A percentile compares a stretch with the other conserved stretches of the same genome.
Conservation (phyloP, 148 eudicot species). For the Rheum nobile region DNA sequence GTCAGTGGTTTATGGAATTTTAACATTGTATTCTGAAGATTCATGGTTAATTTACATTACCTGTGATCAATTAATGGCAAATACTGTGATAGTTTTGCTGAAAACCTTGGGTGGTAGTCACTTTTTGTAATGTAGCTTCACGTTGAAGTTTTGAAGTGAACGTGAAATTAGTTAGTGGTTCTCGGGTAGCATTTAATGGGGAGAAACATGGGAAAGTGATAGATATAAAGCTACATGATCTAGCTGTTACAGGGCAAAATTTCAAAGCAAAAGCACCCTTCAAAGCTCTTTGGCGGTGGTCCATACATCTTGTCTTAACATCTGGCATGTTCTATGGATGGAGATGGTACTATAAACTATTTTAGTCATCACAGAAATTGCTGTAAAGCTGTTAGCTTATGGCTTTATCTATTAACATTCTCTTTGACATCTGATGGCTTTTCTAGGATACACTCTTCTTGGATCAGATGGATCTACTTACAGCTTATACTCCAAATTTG, state of each 20-base stretch:
- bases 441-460: neutral
- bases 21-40: neutral
- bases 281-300: neutral
- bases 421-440: neutral
- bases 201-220: constrained; percentile 2
- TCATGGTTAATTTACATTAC: neutral
- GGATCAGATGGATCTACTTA: neutral
- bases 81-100: neutral
- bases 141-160: constrained; percentile 2
- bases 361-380: neutral
- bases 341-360: neutral
- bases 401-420: neutral
- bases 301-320: neutral
- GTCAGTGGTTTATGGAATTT: no score
- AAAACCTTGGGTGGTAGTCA: neutral
- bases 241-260: neutral
- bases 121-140: neutral
- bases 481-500: neutral
- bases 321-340: neutral
- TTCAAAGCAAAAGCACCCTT: neutral
- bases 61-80: neutral
- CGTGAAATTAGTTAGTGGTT: constrained; percentile 5
- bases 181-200: constrained; percentile 2
- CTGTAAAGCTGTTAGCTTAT: neutral
- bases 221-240: neutral